Percentiles rank a stretch among this genome's conserved stretches.
Evolutionary conservation across 2,329 filamentous ascomycete genomes (phyloP).

Genomic region (Leptosphaerulina australis): DNA sequence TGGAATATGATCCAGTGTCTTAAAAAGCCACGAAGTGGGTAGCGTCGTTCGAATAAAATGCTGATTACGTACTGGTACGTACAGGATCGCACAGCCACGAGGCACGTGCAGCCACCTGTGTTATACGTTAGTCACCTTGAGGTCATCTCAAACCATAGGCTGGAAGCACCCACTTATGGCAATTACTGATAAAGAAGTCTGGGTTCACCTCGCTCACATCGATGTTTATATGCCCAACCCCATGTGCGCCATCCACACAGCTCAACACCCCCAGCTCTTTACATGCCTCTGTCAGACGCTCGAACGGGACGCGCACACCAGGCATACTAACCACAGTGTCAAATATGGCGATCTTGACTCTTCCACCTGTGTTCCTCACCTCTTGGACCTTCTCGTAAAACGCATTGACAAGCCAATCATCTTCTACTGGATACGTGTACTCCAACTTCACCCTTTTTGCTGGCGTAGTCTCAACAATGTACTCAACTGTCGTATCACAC

Average conservation of each 20-base stretch:
- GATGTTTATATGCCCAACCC: slow-evolving; percentile 76
- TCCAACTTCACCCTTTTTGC: slow-evolving; percentile 60
- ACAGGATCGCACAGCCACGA: slow-evolving; percentile 78
- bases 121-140: neutral
- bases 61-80: slow-evolving; percentile 80
- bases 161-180: slow-evolving; percentile 46
- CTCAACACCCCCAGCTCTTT: slow-evolving; percentile 71
- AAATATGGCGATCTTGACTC: slow-evolving; percentile 72
- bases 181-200: slow-evolving; percentile 88
- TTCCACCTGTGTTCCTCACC: slow-evolving; percentile 63
- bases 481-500: slow-evolving; percentile 75
- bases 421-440: slow-evolving; percentile 71
- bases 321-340: slow-evolving; percentile 82
- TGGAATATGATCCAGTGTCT: slow-evolving; percentile 59
- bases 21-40: slow-evolving; percentile 74
- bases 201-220: slow-evolving; percentile 71
- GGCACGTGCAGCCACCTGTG: slow-evolving; percentile 79
- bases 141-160: neutral
- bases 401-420: slow-evolving; percentile 66
- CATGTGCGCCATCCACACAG: slow-evolving; percentile 83
- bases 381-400: slow-evolving; percentile 66
- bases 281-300: slow-evolving; percentile 68
- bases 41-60: slow-evolving; percentile 73
- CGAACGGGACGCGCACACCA: slow-evolving; percentile 79
- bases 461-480: slow-evolving; percentile 70